phyloP scores from a whole-genome alignment of 164 flowering plant species.

The Taxillus chinensis region DNA sequence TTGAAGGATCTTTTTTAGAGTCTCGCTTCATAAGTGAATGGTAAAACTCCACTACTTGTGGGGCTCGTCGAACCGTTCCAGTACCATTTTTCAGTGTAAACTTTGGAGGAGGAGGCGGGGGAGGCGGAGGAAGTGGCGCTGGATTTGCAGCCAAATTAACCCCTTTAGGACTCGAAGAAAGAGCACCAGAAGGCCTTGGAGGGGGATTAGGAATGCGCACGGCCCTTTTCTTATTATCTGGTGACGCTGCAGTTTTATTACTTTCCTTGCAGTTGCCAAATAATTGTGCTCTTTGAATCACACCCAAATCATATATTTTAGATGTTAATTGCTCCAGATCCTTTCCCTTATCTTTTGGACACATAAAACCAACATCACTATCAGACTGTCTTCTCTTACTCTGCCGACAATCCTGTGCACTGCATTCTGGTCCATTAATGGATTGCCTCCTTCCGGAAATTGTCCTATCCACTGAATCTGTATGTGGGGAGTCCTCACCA shows the following conservation, averaged over 20 bases:
- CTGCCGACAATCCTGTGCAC: constrained; percentile 29
- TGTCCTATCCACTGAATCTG: constrained; percentile 30
- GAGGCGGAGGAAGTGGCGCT: constrained; percentile 67
- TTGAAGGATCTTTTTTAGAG: constrained; percentile 58
- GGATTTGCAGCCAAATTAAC: constrained; percentile 24
- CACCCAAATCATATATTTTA: constrained; percentile 28
- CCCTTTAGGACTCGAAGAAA: constrained; percentile 27
- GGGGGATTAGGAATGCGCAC: constrained; percentile 81
- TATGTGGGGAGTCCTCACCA: constrained; percentile 30
- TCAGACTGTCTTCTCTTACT: constrained; percentile 69
- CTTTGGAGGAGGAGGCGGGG: constrained; percentile 67
- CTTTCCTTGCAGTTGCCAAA: constrained; percentile 26
- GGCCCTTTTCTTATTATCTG: constrained; percentile 63
- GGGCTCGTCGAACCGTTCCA: constrained; percentile 64
- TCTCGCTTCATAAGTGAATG: constrained; percentile 94
- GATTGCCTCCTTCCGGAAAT: constrained; percentile 71
- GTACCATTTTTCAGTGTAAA: constrained; percentile 23
- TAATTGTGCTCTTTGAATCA: constrained; percentile 23
- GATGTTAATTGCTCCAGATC: constrained; percentile 21
- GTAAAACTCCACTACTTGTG: constrained; percentile 89
- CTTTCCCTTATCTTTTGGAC: constrained; percentile 38
- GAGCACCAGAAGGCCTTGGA: constrained; percentile 57
- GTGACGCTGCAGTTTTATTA: constrained; percentile 21
- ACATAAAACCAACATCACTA: constrained; percentile 30
- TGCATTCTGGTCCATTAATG: constrained; percentile 56